Base-by-base conservation (phyloP, 2,329 filamentous ascomycete species). In the Sporothrix pallida region DNA sequence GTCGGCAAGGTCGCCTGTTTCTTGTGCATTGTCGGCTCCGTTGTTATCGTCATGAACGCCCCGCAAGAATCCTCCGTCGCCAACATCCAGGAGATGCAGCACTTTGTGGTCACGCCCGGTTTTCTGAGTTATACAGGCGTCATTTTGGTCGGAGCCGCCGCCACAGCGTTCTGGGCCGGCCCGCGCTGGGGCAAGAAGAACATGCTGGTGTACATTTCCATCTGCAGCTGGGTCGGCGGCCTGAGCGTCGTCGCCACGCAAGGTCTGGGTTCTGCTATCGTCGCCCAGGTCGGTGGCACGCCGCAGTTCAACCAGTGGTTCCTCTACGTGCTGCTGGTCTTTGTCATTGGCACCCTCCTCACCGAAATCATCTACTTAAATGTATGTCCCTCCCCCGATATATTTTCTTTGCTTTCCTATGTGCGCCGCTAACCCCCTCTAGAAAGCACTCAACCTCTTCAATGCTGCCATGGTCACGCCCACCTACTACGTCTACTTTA, bases 401-500 rank as follows among this genome's bases (percentile, higher is more conserved):
- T 58, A 3, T 9, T 8, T 31, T 15, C n/a, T 37, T 54, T 26
- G 6, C 12, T n/a, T 12, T 13, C 0, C 20, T 31, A 44, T 8
- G 7, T 10, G 15, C 2, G 23, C 13, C n/a, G 13, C 58, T 72
- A 65, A 54, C n/a, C 48, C 44, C 74, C 76, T n/a, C 74, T 83
- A 98, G 95, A 99, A 99, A 98, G 96, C 96, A 6, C 87, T 98
- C 73, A 98, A 99, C 80, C 83, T 99, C 69, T 98, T 95, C 86
- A 98, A 99, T 79, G 96, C 96, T 52, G 95, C 96, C 8, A 88
- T 99, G 77, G 96, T 99, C 74, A 99, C 96, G 0, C 96, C 96
- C 0, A 99, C 96, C 2, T 99, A 99, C 84, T 99, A 99, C 81
- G 96, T 99, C 77, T 95, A 97, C 85, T 99, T 99, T 81, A 99